These are phyloP conservation scores for Penicillium sp. DNA, from an alignment of 2,329 filamentous ascomycete genomes.

Conservation along the genomic window DNA sequence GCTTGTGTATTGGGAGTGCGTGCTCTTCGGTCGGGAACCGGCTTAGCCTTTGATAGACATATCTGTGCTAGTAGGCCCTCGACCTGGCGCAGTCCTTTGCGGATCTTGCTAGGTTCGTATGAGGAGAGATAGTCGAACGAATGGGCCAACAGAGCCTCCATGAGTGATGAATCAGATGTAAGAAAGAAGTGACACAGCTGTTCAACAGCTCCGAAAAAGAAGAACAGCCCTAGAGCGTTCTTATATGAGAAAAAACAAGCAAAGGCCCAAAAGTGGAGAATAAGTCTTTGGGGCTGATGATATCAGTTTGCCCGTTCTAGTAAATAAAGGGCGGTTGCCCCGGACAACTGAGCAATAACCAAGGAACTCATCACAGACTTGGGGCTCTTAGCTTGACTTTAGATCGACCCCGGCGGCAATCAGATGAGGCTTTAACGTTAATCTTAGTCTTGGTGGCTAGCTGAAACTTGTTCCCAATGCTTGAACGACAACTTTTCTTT, in stretches of 20 bases:
- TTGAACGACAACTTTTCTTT: background rate
- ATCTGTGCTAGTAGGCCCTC: constrained; percentile 92
- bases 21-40: constrained; percentile 42
- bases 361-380: constrained; percentile 10
- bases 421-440: constrained; percentile 6
- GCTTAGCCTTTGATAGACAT: constrained; percentile 63
- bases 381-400: constrained; percentile 1
- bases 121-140: constrained; percentile 97
- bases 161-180: constrained; percentile 40
- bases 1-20: constrained; percentile 40
- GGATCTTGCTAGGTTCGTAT: constrained; percentile 81
- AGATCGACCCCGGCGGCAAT: constrained; percentile 10
- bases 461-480: background rate
- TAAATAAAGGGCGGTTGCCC: constrained; percentile 10
- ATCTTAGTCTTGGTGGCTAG: constrained; percentile 1
- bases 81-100: constrained; percentile 89
- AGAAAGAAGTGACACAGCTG: constrained; percentile 7
- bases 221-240: constrained; percentile 8
- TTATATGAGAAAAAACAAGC: constrained; percentile 8
- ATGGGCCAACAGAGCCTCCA: constrained; percentile 88
- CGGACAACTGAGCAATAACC: constrained; percentile 7
- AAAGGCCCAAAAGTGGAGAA: constrained; percentile 8
- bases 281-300: constrained; percentile 5
- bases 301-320: constrained; percentile 4
- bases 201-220: constrained; percentile 6